Conservation (phyloP, 306 rosid species). For the Vigna unguiculata region DNA sequence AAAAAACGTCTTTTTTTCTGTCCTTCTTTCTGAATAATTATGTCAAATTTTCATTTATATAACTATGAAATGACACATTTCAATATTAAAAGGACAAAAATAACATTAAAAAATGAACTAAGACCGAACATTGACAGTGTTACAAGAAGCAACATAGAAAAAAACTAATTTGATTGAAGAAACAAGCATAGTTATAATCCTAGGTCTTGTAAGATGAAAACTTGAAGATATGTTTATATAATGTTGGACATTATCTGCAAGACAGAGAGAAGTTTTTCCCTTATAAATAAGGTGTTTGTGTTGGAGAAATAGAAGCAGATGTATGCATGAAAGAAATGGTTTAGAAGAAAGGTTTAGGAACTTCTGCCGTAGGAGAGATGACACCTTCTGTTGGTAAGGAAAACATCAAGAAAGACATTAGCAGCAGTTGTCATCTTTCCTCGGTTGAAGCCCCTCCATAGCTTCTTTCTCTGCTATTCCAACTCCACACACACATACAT, state of each 20-base stretch:
- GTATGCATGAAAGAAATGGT: neutral
- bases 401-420: neutral
- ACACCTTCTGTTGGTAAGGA: conserved; percentile 26
- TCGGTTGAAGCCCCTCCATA: conserved; percentile 51
- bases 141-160: too few species aligned
- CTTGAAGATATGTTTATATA: neutral
- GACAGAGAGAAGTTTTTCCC: neutral
- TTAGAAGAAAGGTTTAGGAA: conserved; percentile 38
- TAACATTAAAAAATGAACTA: too few species aligned
- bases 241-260: neutral
- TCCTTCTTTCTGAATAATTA: too few species aligned
- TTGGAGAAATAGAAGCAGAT: neutral
- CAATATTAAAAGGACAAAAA: too few species aligned
- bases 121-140: neutral
- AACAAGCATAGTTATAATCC: too few species aligned
- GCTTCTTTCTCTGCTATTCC: neutral
- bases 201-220: neutral
- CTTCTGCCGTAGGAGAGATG: conserved; percentile 63
- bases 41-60: too few species aligned
- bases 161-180: neutral
- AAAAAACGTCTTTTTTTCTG: too few species aligned
- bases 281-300: conserved; percentile 5
- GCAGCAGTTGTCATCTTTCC: conserved; percentile 58
- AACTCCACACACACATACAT: too few species aligned
- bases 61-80: too few species aligned